Percentiles rank a stretch among this genome's conserved stretches.
Evolutionary conservation across 2,329 filamentous ascomycete genomes (phyloP).

Genomic region (Bisporella sp.): DNA sequence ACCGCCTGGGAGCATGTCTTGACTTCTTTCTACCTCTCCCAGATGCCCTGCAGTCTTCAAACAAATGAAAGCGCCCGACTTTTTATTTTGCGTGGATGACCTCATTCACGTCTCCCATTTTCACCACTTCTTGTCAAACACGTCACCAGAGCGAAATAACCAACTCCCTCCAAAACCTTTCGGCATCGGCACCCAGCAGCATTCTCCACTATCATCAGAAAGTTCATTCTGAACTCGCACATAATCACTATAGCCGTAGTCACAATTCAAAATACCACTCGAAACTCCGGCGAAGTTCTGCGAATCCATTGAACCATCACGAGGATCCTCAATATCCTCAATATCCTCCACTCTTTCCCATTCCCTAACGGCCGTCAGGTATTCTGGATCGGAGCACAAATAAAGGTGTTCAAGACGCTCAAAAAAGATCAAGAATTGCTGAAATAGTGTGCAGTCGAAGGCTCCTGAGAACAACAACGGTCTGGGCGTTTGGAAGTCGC

Average conservation of each 20-base stretch:
- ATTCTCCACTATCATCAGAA: slow-evolving; percentile 5
- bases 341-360: slow-evolving; percentile 7
- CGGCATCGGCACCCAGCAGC: slow-evolving; percentile 7
- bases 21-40: neutral
- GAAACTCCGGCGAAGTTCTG: slow-evolving; percentile 5
- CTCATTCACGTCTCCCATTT: slow-evolving; percentile 4
- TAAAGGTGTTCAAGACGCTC: slow-evolving; percentile 6
- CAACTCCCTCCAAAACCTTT: slow-evolving; percentile 7
- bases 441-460: slow-evolving; percentile 3
- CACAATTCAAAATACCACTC: slow-evolving; percentile 7
- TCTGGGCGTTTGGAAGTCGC: slow-evolving; percentile 2
- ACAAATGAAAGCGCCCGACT: neutral
- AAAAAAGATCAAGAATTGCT: slow-evolving; percentile 9
- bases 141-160: slow-evolving; percentile 5
- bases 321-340: slow-evolving; percentile 2
- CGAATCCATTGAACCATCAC: slow-evolving; percentile 4
- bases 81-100: slow-evolving; percentile 1
- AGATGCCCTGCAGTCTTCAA: neutral
- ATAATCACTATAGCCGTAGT: slow-evolving; percentile 6
- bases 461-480: neutral
- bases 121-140: slow-evolving; percentile 5
- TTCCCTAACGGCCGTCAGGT: slow-evolving; percentile 4
- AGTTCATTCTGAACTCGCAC: slow-evolving; percentile 6
- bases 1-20: neutral
- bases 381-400: slow-evolving; percentile 3